Base-by-base conservation (phyloP, 2,329 filamentous ascomycete species). In the Trichoderma semiorbis region DNA sequence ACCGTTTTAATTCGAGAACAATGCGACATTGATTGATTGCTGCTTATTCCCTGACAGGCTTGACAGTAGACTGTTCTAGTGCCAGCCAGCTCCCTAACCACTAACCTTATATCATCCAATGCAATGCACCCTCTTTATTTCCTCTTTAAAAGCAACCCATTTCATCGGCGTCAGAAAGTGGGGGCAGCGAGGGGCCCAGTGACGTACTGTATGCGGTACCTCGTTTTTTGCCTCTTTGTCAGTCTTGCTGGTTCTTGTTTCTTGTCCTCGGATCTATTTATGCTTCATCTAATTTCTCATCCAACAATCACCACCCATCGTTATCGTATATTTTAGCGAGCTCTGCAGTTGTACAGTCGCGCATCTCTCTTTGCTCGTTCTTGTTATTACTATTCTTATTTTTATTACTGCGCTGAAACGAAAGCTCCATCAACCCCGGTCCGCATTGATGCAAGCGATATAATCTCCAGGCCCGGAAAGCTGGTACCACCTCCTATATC, bases 141-240 rank as follows among this genome's bases (percentile, higher is more conserved):
- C 34, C 34, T 36, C 34, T 36, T 36, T 36, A 3, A 50, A 21
- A 50, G n/a, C 55, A 32, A 11, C 30, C 50, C 65, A 47, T 58
- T 58, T 68, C 65, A 8, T 32, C 32, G 18, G 32, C 34, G 50
- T 60, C 53, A 30, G 34, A 58, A 43, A 39, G 50, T 58, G 53
- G 65, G 47, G 63, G 30, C 43, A 21, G 43, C 43, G 43, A 28
- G 63, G 50, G 53, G 53, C 14, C 32, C 8, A 58, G 65, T 68
- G 65, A 68, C 65, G 65, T 68, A 68, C 34, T 53, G 36, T 39
- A 18, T 36, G 16, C 36, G 62, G 62, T 65, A 50, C 62, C 32
- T 61, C 36, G 58, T 32, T 34, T n/a, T 24, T 61, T 36, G 5
- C 58, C 32, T 36, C 21, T 18, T 36, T 39, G 16, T n/a, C n/a